Conservation (phyloP, 2,329 filamentous ascomycete species). For the Arthrobotrys conoides region DNA sequence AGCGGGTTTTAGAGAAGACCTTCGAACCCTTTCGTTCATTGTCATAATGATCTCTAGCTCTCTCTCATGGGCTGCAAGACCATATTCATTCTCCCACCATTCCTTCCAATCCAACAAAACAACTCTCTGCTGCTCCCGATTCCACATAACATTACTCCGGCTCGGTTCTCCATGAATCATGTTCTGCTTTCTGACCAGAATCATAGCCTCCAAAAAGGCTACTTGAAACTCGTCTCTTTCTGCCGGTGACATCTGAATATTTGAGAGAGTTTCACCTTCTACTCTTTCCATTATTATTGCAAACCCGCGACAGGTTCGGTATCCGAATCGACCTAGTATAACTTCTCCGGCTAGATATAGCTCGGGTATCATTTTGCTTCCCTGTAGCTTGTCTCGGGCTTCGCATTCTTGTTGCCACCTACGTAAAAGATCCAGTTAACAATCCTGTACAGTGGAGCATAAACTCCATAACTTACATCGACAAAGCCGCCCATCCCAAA, state of each 20-base stretch:
- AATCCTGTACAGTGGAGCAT: no score
- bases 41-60: slow-evolving; percentile 47
- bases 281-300: slow-evolving; percentile 49
- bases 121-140: slow-evolving; percentile 20
- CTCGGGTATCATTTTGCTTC: slow-evolving; percentile 31
- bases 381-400: slow-evolving; percentile 31
- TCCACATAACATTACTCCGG: slow-evolving; percentile 42
- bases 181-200: slow-evolving; percentile 30
- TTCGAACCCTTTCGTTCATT: slow-evolving; percentile 11
- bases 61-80: slow-evolving; percentile 37
- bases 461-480: slow-evolving; percentile 16
- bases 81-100: slow-evolving; percentile 54
- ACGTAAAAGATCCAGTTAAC: neutral
- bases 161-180: slow-evolving; percentile 48
- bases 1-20: slow-evolving; percentile 20
- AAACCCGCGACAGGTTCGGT: slow-evolving; percentile 37
- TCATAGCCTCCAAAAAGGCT: slow-evolving; percentile 38
- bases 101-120: slow-evolving; percentile 48
- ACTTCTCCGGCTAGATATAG: slow-evolving; percentile 41
- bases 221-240: slow-evolving; percentile 33
- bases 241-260: slow-evolving; percentile 21
- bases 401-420: slow-evolving; percentile 55
- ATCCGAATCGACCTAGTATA: slow-evolving; percentile 33
- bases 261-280: slow-evolving; percentile 26
- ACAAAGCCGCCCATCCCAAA: slow-evolving; percentile 33